phyloP scores from a whole-genome alignment of 768 basidiomycete species.

The Dioszegia hungarica region DNA sequence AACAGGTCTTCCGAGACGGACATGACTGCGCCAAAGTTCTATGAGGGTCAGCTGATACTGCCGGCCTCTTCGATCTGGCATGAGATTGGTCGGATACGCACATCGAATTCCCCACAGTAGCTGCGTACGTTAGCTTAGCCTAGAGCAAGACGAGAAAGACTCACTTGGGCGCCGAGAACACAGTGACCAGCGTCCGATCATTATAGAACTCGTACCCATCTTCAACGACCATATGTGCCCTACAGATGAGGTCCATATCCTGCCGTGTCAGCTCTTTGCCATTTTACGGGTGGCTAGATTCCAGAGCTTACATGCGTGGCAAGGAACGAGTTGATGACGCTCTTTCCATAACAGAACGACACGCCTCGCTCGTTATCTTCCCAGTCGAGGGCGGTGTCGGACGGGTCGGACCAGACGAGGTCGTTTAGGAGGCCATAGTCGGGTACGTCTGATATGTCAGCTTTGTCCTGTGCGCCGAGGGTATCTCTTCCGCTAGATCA shows the following conservation, averaged over 20 bases:
- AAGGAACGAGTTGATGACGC: conserved; percentile 92
- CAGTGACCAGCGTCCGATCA: conserved; percentile 93
- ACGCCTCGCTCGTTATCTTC: conserved; percentile 99
- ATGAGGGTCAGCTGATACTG: conserved; percentile 2
- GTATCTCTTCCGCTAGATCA: background rate
- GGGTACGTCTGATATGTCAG: conserved; percentile 65
- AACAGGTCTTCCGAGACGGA: conserved; percentile 95
- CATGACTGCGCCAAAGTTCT: conserved; percentile 52
- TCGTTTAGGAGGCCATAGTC: conserved; percentile 97
- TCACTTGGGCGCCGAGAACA: conserved; percentile 97
- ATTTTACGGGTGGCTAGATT: background rate
- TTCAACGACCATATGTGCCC: conserved; percentile 99
- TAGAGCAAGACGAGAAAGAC: conserved; percentile 31
- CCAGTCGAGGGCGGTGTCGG: conserved; percentile 96
- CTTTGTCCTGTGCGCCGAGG: background rate
- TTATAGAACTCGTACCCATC: conserved; percentile 98
- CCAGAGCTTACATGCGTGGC: conserved; percentile 49
- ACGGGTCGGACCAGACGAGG: conserved; percentile 95
- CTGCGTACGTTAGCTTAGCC: conserved; percentile 17
- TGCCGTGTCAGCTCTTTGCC: conserved; percentile 15
- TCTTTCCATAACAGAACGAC: conserved; percentile 98
- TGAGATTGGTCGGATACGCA: too few relatives aligned
- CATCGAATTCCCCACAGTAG: conserved; percentile 49
- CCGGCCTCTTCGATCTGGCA: too few relatives aligned
- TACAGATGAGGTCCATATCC: conserved; percentile 99